These are phyloP conservation scores for Bisporella sp. DNA, from an alignment of 2,329 filamentous ascomycete species.

Conservation along the genomic window DNA sequence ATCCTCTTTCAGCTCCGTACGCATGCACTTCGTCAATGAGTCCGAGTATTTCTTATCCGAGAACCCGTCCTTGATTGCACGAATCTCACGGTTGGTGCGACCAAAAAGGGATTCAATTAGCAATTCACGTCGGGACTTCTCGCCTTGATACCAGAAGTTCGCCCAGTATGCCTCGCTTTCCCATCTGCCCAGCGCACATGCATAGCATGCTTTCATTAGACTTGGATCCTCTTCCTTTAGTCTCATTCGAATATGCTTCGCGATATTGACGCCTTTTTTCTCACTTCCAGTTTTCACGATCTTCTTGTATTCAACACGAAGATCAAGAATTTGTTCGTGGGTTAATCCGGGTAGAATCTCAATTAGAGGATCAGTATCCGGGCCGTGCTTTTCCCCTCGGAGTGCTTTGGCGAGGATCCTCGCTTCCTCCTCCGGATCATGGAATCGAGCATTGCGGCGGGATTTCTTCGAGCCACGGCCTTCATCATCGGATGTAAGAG, in stretches of 20 bases:
- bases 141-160: conserved; percentile 93
- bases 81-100: conserved; percentile 78
- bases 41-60: conserved; percentile 87
- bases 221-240: conserved; percentile 67
- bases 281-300: conserved; percentile 72
- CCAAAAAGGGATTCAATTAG: conserved; percentile 93
- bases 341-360: conserved; percentile 79
- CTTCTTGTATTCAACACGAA: conserved; percentile 85
- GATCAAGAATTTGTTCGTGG: conserved; percentile 79
- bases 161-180: conserved; percentile 97
- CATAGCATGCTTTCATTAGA: conserved; percentile 87
- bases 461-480: conserved; percentile 31
- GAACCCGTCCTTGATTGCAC: conserved; percentile 80
- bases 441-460: conserved; percentile 64
- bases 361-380: conserved; percentile 66
- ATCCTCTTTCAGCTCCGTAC: conserved; percentile 85
- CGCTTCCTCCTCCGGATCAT: conserved; percentile 77
- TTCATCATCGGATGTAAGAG: conserved; percentile 43
- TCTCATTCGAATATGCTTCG: conserved; percentile 73
- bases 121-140: conserved; percentile 76
- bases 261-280: conserved; percentile 74
- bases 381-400: conserved; percentile 43
- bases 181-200: conserved; percentile 82
- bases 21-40: conserved; percentile 77
- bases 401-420: conserved; percentile 69